Conservation (phyloP, 2,329 filamentous ascomycete genomes). For the Septoria linicola region DNA sequence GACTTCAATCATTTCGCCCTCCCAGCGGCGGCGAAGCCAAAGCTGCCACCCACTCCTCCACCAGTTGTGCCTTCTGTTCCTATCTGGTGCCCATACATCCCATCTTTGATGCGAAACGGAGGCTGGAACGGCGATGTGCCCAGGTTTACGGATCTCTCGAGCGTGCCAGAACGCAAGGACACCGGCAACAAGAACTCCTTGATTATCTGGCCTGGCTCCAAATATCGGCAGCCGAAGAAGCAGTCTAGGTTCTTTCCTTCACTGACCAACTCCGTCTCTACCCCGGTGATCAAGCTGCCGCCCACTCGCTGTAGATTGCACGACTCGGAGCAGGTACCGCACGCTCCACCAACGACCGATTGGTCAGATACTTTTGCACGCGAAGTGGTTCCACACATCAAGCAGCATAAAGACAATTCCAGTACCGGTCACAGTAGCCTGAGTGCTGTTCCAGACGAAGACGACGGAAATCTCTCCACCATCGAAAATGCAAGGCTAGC, state of each 20-base stretch:
- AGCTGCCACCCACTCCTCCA: constrained; percentile 12
- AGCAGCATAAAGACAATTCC: background rate
- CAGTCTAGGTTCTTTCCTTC: constrained; percentile 36
- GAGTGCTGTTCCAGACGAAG: no score
- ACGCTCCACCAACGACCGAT: constrained; percentile 11
- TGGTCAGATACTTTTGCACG: background rate
- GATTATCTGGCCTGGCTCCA: background rate
- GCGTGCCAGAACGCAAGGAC: constrained; percentile 26
- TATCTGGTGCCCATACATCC: constrained; percentile 32
- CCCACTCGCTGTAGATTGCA: constrained; percentile 27
- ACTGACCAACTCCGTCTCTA: constrained; percentile 11
- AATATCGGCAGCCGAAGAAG: constrained; percentile 20
- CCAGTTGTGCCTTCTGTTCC: constrained; percentile 23
- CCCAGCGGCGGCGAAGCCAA: constrained; percentile 13
- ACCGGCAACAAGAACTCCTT: background rate
- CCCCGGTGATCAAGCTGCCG: constrained; percentile 28
- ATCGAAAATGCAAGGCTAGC: background rate
- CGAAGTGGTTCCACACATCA: background rate
- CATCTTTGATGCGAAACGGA: constrained; percentile 27
- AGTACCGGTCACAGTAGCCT: no score
- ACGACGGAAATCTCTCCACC: no score
- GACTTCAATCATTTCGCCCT: constrained; percentile 25
- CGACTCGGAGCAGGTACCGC: constrained; percentile 18
- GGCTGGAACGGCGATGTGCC: constrained; percentile 28
- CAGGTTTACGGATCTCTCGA: constrained; percentile 33